Evolutionary conservation across 345 rosid species (phyloP).

Genomic region (Theobroma cacao): DNA sequence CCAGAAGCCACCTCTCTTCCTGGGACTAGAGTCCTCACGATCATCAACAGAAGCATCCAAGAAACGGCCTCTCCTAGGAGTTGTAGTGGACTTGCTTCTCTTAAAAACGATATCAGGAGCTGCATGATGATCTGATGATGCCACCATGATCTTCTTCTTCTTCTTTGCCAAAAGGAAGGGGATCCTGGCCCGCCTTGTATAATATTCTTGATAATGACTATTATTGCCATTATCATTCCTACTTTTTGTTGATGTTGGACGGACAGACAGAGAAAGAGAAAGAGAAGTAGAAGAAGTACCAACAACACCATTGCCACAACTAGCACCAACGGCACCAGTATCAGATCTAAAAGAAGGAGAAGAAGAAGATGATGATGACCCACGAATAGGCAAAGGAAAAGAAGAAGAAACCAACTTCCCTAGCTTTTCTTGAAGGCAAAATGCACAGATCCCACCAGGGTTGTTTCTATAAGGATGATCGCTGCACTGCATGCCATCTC

Average conservation of each 20-base stretch:
- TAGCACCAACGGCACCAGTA: slow-evolving; percentile 12
- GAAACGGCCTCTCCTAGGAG: slow-evolving; percentile 42
- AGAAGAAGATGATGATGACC: slow-evolving; percentile 52
- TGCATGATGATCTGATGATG: slow-evolving; percentile 38
- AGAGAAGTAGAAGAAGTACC: slow-evolving; percentile 30
- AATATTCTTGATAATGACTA: slow-evolving; percentile 28
- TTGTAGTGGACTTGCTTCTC: slow-evolving; percentile 77
- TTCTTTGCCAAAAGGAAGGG: slow-evolving; percentile 72
- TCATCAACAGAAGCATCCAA: slow-evolving; percentile 32
- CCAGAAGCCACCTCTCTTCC: slow-evolving; percentile 79
- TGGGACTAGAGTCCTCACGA: slow-evolving; percentile 53
- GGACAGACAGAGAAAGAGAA: slow-evolving; percentile 43
- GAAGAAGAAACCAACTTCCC: slow-evolving; percentile 95
- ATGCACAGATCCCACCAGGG: slow-evolving; percentile 98
- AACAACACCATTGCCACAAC: slow-evolving; percentile 11
- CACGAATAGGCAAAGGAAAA: slow-evolving; percentile 60
- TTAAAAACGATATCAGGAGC: slow-evolving; percentile 47
- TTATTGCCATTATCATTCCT: slow-evolving; percentile 19
- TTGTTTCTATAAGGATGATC: slow-evolving; percentile 74
- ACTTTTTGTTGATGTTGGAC: slow-evolving; percentile 26
- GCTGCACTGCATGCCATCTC: slow-evolving; percentile 82
- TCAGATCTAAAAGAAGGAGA: slow-evolving; percentile 94
- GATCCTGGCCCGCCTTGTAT: slow-evolving; percentile 43
- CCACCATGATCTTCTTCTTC: slow-evolving; percentile 62
- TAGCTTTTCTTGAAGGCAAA: slow-evolving; percentile 95